Evolutionary conservation across 1,139 yeast genomes (phyloP).

Genomic region (Lodderomyces jiufengensis): DNA sequence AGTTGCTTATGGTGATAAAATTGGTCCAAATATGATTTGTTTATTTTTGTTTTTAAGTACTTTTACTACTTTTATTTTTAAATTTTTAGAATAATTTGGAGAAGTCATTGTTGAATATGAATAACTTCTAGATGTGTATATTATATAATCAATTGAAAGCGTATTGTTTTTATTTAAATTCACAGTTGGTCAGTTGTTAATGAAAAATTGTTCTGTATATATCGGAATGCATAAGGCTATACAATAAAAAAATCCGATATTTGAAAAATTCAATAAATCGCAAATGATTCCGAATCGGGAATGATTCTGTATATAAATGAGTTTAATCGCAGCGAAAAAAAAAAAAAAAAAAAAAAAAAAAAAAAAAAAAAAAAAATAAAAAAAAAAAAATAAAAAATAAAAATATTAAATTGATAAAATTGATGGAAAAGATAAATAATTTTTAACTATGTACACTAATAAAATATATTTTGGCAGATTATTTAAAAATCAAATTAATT

Average conservation of each 20-base stretch:
- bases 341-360: too few relatives aligned
- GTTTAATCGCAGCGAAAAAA: too few relatives aligned
- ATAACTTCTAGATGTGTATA: neutral
- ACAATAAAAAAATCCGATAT: neutral
- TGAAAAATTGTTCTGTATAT: neutral
- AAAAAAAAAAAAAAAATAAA: neutral
- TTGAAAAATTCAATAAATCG: too few relatives aligned
- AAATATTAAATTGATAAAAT: constrained; percentile 3
- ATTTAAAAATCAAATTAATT: too few relatives aligned
- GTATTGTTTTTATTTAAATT: neutral
- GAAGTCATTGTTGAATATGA: neutral
- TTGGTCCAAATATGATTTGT: constrained; percentile 87
- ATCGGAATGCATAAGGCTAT: neutral
- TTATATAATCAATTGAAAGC: too few relatives aligned
- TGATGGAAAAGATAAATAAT: constrained; percentile 12
- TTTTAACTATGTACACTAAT: too few relatives aligned
- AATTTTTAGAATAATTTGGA: constrained; percentile 27
- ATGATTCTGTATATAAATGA: constrained; percentile 1
- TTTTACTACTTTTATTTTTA: constrained; percentile 65
- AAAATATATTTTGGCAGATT: too few relatives aligned
- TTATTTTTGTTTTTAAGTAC: constrained; percentile 68
- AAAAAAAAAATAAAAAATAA: neutral
- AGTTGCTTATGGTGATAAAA: constrained; percentile 78
- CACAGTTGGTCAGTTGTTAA: neutral
- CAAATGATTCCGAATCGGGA: constrained; percentile 3